Percentiles rank a stretch among this genome's conserved stretches.
Evolutionary conservation across 257 asterid genomes (phyloP).

Genomic region (Cynanchum wilfordii): DNA sequence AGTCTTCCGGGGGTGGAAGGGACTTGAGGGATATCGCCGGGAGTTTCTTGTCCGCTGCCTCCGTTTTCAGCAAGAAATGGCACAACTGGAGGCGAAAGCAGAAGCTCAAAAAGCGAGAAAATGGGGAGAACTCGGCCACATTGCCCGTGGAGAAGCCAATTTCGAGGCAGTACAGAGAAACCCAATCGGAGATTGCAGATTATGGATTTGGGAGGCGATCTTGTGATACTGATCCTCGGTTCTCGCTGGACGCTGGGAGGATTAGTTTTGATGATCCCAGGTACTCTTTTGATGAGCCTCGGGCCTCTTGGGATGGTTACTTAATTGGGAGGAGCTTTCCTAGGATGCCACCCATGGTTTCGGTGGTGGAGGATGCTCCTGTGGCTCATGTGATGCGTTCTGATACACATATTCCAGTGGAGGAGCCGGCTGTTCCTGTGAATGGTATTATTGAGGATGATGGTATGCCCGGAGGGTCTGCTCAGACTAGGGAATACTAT

Average conservation of each 20-base stretch:
- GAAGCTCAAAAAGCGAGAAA: conserved; percentile 55
- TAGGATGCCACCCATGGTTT: conserved; percentile 66
- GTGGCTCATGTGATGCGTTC: conserved; percentile 35
- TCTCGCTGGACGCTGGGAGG: conserved; percentile 78
- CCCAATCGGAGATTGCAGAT: conserved; percentile 85
- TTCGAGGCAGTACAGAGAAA: conserved; percentile 61
- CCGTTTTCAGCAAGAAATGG: conserved; percentile 91
- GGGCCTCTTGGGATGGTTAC: conserved; percentile 87
- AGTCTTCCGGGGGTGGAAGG: conserved; percentile 52
- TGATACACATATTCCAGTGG: conserved; percentile 67
- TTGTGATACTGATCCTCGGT: conserved; percentile 74
- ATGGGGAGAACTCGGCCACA: conserved; percentile 45
- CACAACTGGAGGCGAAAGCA: conserved; percentile 79
- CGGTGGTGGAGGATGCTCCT: conserved; percentile 72
- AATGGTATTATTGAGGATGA: conserved; percentile 31
- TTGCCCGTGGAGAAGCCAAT: conserved; percentile 68
- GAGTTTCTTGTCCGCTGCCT: conserved; percentile 70
- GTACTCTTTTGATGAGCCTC: conserved; percentile 78
- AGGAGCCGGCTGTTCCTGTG: conserved; percentile 28
- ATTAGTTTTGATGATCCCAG: conserved; percentile 76
- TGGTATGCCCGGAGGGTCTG: conserved; percentile 64
- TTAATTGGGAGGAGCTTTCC: conserved; percentile 54
- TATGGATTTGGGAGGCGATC: conserved; percentile 85
- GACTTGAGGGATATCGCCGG: conserved; percentile 39
- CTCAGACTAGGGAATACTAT: conserved; percentile 72